Evolutionary conservation across 345 rosid genomes (phyloP).

Genomic region (Nephelium lappaceum): DNA sequence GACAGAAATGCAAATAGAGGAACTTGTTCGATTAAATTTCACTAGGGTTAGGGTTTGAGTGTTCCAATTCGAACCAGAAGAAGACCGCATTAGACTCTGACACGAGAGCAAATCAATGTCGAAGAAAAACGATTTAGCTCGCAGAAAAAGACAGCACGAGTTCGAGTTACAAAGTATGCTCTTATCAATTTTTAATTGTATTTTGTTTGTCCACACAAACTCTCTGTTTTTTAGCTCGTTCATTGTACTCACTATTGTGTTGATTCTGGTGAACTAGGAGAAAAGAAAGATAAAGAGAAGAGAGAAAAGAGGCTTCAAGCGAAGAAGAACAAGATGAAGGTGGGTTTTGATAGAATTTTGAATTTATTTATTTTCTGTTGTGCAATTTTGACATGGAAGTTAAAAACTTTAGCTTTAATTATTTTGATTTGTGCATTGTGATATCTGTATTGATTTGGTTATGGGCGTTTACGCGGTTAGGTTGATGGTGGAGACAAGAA

Average conservation of each 20-base stretch:
- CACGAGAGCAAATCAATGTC: conserved; percentile 52
- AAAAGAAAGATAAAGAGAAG: conserved; percentile 75
- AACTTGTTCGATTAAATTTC: neutral
- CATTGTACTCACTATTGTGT: neutral
- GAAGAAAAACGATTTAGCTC: conserved; percentile 89
- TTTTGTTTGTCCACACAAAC: neutral
- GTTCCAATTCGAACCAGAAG: neutral
- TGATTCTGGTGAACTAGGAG: conserved; percentile 49
- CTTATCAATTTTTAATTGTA: neutral
- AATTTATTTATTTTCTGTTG: neutral
- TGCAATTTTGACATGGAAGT: neutral
- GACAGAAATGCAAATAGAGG: neutral
- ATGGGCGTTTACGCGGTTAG: conserved; percentile 30
- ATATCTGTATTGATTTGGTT: neutral
- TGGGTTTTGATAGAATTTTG: conserved; percentile 18
- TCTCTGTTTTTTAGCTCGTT: neutral
- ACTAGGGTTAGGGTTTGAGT: conserved; percentile 20
- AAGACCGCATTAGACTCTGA: neutral
- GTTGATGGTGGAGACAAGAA: conserved; percentile 75
- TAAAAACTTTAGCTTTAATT: neutral
- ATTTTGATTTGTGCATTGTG: too few relatives aligned
- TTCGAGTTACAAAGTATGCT: conserved; percentile 74
- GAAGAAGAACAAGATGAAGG: conserved; percentile 97
- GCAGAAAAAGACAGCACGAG: conserved; percentile 81
- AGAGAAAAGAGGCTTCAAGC: conserved; percentile 68